Conservation (phyloP, 2,329 filamentous ascomycete species). For the Calonectria crousiana region DNA sequence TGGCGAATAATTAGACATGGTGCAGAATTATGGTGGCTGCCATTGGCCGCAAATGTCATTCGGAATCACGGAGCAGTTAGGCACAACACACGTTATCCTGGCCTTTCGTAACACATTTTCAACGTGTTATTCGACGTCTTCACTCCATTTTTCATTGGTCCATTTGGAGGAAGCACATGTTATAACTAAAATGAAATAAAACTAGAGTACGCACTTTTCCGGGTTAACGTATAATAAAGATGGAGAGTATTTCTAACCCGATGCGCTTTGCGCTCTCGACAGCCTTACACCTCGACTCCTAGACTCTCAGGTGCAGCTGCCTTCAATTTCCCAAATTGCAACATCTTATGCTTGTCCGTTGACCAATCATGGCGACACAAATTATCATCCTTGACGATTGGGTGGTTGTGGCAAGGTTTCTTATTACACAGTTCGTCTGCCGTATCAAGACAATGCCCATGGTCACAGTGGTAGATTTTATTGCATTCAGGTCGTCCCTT, state of each 20-base stretch:
- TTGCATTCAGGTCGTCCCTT: background rate
- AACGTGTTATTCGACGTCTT: too few species aligned
- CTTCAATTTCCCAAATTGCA: background rate
- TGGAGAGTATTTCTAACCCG: background rate
- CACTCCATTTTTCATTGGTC: too few species aligned
- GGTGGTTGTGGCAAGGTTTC: background rate
- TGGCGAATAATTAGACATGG: too few species aligned
- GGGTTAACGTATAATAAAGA: background rate
- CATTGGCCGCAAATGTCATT: too few species aligned
- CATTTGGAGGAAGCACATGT: background rate
- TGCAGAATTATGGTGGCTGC: too few species aligned
- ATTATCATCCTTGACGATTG: background rate
- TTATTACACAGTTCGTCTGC: background rate
- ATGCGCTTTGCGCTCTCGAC: background rate
- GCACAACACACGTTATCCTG: too few species aligned
- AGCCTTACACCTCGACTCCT: background rate
- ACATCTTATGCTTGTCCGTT: background rate
- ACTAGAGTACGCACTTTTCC: background rate
- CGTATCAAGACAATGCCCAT: background rate
- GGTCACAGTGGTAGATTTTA: background rate
- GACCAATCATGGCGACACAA: background rate
- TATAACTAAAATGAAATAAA: background rate
- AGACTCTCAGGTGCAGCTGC: background rate
- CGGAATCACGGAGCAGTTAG: too few species aligned
- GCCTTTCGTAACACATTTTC: background rate